Base-by-base conservation (phyloP, 2,329 filamentous ascomycete species). In the Aspergillus uvarum region DNA sequence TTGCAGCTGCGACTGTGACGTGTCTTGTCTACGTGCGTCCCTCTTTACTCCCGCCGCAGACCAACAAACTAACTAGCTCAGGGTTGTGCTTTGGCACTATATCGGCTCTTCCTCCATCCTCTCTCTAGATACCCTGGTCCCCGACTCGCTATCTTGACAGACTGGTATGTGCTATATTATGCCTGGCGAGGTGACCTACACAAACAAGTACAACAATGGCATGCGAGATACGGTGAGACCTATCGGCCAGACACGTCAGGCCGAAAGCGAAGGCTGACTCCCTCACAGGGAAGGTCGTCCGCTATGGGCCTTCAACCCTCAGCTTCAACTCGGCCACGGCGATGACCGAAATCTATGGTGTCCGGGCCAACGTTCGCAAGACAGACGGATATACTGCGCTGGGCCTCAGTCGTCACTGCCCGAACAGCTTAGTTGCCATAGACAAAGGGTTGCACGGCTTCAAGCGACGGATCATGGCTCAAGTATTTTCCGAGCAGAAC, bases 111-210 rank as follows among this genome's bases (percentile, higher is more conserved):
- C 19, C 22, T 56, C 19, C 54, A 56, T 14, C 47, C 47, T 6
- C 32, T 56, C 6, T 47, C 54, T 29, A 50, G 32, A 51, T 56
- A 56, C 47, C 54, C 54, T 10, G 54, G 54, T 5, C 54, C 54
- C n/a, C 49, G 31, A 12, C 47, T 56, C 10, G 54, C 54, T 16
- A 49, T 22, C n/a, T 3, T 56, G n/a, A 56, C 54, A 47, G 54
- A 56, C 14, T 58, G 56, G 56, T 47, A 58, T 22, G 49, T 26
- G 2, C 7, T 50, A 3, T 53, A 24, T 11, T 52, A 58, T 16
- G 49, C 26, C 21, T 58, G 48, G 48, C n/a, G 42, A 31, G 56
- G 56, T 2, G 47, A 52, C 2, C 8, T 58, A n/a, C 56, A 58
- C 10, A 16, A 47, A 5, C 24, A 51, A 21, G 12, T 19, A 2